A percentile compares a stretch with the other conserved stretches of the same genome.
Evolutionary conservation across 768 basidiomycete genomes (phyloP).

Genomic region (Cantharellus cinnabarinus): DNA sequence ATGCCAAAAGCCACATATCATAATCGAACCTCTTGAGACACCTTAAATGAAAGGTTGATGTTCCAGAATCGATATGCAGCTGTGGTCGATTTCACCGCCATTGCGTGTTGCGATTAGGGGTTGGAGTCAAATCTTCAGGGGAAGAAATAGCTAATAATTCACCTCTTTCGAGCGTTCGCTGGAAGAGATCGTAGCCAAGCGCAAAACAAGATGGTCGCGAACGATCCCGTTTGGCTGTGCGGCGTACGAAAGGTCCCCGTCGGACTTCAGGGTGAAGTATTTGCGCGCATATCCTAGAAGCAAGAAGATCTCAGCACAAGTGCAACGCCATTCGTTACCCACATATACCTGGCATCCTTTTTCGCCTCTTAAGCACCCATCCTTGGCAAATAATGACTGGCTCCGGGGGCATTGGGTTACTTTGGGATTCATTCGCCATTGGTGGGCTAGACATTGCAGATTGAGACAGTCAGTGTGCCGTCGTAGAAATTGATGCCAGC

Average conservation of each 20-base stretch:
- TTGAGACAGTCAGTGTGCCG: too few species aligned
- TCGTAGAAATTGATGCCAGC: too few species aligned
- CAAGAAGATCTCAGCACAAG: background rate
- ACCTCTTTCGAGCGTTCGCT: constrained; percentile 40
- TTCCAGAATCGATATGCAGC: constrained; percentile 59
- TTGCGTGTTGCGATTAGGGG: too few species aligned
- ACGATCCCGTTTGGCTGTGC: constrained; percentile 49
- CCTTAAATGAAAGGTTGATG: constrained; percentile 65
- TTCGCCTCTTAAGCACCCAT: constrained; percentile 75
- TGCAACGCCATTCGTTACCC: background rate
- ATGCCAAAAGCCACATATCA: constrained; percentile 48
- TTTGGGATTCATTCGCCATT: too few species aligned
- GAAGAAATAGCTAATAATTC: too few species aligned
- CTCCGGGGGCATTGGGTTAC: too few species aligned
- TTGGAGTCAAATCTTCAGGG: too few species aligned
- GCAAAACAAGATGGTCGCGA: constrained; percentile 44
- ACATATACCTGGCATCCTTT: constrained; percentile 65
- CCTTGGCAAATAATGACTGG: constrained; percentile 23
- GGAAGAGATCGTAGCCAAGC: constrained; percentile 55
- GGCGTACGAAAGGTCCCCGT: constrained; percentile 55
- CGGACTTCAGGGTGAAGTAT: constrained; percentile 49
- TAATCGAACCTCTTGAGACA: constrained; percentile 55
- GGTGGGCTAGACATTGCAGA: too few species aligned
- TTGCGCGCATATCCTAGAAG: constrained; percentile 60
- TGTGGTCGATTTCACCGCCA: too few species aligned